Percentiles rank a stretch among this genome's conserved stretches.
Conservation (phyloP, 768 basidiomycete genomes). For the Phaeolepiota aurea region DNA sequence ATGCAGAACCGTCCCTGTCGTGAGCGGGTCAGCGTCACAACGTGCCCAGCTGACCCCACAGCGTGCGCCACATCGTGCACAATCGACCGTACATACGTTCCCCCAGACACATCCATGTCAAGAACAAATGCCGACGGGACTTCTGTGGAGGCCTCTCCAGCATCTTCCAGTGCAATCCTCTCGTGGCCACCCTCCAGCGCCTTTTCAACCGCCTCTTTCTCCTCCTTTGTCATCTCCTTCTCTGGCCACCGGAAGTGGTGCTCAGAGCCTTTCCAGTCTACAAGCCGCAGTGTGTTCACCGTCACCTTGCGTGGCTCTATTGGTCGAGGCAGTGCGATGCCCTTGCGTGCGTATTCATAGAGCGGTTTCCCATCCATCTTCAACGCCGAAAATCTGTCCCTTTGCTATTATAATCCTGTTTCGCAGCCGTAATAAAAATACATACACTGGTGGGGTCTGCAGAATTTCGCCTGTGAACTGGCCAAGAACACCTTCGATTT, state of each 20-base stretch:
- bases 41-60: slow-evolving; percentile 85
- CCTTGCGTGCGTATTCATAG: slow-evolving; percentile 91
- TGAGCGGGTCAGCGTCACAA: slow-evolving; percentile 84
- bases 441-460: slow-evolving; percentile 89
- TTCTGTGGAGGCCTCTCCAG: slow-evolving; percentile 23
- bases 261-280: slow-evolving; percentile 70
- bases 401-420: neutral
- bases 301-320: slow-evolving; percentile 82
- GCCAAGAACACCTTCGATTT: slow-evolving; percentile 59
- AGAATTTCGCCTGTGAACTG: slow-evolving; percentile 81
- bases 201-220: slow-evolving; percentile 60
- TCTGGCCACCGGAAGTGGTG: slow-evolving; percentile 75
- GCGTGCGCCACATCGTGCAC: slow-evolving; percentile 87
- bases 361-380: slow-evolving; percentile 97
- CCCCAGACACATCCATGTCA: slow-evolving; percentile 89
- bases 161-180: slow-evolving; percentile 28
- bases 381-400: slow-evolving; percentile 85
- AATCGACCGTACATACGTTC: slow-evolving; percentile 94
- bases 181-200: slow-evolving; percentile 47
- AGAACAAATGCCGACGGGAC: slow-evolving; percentile 76
- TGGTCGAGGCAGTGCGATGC: slow-evolving; percentile 88
- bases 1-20: slow-evolving; percentile 78
- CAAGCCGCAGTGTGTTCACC: slow-evolving; percentile 71
- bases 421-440: slow-evolving; percentile 8
- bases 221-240: slow-evolving; percentile 57